phyloP scores from a whole-genome alignment of 805 yeast genomes.

The Starmerella bombi region DNA sequence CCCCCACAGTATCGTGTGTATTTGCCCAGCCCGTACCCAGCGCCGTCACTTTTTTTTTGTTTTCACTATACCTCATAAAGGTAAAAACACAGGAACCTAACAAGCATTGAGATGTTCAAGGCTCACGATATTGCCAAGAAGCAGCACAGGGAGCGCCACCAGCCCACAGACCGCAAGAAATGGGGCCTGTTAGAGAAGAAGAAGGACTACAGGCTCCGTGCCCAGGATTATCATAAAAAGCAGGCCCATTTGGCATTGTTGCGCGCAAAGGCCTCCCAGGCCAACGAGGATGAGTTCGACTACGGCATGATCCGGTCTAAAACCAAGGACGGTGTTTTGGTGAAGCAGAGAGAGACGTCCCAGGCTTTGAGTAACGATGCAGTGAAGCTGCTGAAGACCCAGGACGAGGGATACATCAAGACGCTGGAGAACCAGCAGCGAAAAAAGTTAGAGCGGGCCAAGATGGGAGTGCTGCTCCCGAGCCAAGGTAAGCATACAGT shows the following conservation, averaged over 20 bases:
- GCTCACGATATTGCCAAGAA: constrained; percentile 82
- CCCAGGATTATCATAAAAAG: constrained; percentile 49
- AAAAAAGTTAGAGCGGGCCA: constrained; percentile 46
- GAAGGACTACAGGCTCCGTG: constrained; percentile 62
- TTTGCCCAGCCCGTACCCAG: background rate
- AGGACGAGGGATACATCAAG: constrained; percentile 75
- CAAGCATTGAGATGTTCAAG: constrained; percentile 18
- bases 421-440: constrained; percentile 61
- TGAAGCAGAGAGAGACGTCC: constrained; percentile 37
- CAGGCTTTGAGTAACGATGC: constrained; percentile 53
- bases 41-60: background rate
- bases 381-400: constrained; percentile 72
- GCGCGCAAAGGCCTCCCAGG: constrained; percentile 52
- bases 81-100: no score
- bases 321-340: constrained; percentile 54
- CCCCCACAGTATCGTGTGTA: background rate
- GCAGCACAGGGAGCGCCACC: constrained; percentile 91
- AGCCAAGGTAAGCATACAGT: constrained; percentile 70
- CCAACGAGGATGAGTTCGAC: constrained; percentile 92
- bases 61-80: no score
- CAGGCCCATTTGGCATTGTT: constrained; percentile 53
- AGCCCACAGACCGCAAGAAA: constrained; percentile 56
- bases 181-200: constrained; percentile 88
- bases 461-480: constrained; percentile 26
- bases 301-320: constrained; percentile 78